Percentiles rank a stretch among this genome's conserved stretches.
These are phyloP conservation scores for Podaxis sp. DNA, from an alignment of 768 basidiomycete species.

Conservation along the genomic window DNA sequence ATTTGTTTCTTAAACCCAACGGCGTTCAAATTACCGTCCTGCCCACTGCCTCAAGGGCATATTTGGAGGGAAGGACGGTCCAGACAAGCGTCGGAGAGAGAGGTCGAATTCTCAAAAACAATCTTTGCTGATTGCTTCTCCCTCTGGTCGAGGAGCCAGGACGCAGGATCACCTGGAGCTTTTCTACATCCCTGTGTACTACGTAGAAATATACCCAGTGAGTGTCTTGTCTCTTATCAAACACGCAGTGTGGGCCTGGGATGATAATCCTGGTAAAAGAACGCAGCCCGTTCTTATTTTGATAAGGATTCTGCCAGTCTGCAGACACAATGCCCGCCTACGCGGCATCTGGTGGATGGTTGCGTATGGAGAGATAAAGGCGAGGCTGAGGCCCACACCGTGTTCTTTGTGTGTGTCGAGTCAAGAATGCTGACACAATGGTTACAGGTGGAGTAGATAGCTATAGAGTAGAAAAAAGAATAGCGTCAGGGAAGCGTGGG, in stretches of 20 bases:
- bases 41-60: constrained; percentile 38
- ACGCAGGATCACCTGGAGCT: constrained; percentile 92
- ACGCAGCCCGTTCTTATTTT: constrained; percentile 61
- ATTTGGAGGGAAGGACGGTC: constrained; percentile 66
- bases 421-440: too few species aligned
- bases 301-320: constrained; percentile 32
- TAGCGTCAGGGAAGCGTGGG: not conserved
- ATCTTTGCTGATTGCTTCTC: constrained; percentile 89
- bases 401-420: not conserved
- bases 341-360: constrained; percentile 40
- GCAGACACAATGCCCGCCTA: constrained; percentile 22
- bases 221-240: constrained; percentile 19
- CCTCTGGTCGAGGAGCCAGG: constrained; percentile 87
- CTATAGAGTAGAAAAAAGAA: not conserved
- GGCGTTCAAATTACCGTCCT: constrained; percentile 86
- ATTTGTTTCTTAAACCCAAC: constrained; percentile 31
- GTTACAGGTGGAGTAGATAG: not conserved
- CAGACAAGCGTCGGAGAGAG: constrained; percentile 88
- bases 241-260: constrained; percentile 44
- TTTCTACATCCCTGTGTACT: constrained; percentile 48
- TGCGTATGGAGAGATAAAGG: constrained; percentile 81
- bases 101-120: constrained; percentile 78
- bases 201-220: constrained; percentile 21
- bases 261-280: constrained; percentile 89
- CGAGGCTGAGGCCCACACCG: constrained; percentile 71